Percentiles rank a stretch among this genome's conserved stretches.
Conservation (phyloP, 345 rosid species). For the Cardamine resedifolia region DNA sequence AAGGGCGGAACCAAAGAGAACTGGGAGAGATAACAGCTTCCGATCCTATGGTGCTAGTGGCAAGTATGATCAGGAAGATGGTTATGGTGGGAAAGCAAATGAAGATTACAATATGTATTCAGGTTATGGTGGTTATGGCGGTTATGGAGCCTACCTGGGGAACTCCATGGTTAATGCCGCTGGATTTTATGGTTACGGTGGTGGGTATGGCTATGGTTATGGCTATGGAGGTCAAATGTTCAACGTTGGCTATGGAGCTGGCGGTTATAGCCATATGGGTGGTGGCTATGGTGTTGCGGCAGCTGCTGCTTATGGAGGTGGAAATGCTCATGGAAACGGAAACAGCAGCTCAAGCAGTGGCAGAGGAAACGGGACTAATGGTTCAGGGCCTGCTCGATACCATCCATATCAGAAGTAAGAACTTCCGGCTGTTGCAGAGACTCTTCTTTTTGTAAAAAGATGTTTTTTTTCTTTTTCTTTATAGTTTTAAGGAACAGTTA, state of each 20-base stretch:
- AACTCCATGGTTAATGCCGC: conserved; percentile 40
- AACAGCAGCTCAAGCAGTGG: conserved; percentile 45
- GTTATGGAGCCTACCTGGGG: conserved; percentile 46
- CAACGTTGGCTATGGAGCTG: conserved; percentile 38
- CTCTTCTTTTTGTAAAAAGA: conserved; percentile 27
- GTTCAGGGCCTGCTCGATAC: conserved; percentile 49
- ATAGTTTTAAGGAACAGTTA: conserved; percentile 13
- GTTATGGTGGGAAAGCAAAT: conserved; percentile 37
- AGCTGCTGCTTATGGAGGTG: conserved; percentile 45
- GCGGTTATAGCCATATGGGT: conserved; percentile 42
- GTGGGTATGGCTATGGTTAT: conserved; percentile 51
- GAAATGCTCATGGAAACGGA: conserved; percentile 41
- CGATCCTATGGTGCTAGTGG: conserved; percentile 41
- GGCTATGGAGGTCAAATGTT: conserved; percentile 48
- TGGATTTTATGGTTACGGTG: conserved; percentile 54
- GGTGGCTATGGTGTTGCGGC: conserved; percentile 45
- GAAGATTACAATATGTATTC: conserved; percentile 41
- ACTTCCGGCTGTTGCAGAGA: conserved; percentile 15
- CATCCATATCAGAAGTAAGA: conserved; percentile 67
- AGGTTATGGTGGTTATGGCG: conserved; percentile 46
- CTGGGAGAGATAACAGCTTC: conserved; percentile 39
- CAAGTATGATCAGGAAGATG: conserved; percentile 41
- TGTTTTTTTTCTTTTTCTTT: background rate
- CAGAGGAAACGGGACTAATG: conserved; percentile 50
- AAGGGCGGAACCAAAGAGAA: conserved; percentile 77